Base-by-base conservation (phyloP, 2,329 filamentous ascomycete genomes). In the Penicillium brasilianum region DNA sequence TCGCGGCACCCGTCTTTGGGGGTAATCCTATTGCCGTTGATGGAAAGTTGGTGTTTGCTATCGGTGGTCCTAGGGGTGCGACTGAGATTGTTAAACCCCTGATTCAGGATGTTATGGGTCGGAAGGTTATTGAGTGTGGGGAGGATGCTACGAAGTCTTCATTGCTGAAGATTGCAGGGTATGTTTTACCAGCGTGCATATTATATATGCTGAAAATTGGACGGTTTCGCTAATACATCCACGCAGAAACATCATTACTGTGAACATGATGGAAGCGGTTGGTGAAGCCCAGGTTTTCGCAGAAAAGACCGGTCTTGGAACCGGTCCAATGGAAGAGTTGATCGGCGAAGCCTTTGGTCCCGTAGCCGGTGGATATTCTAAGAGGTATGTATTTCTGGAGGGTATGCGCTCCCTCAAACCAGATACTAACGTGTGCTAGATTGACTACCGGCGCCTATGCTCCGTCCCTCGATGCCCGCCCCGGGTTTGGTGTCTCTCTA, bases 211-310 rank as follows among this genome's bases (percentile, higher is more conserved):
- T 51, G 32, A 20, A 6, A 2, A 5, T 20, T 25, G 25, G 18
- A 2, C 10, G 25, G 3, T 28, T 18, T 13, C 3, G 6, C 36
- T 53, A 28, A 39, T 13, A 14, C 30, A 13, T 22, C 7, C 13
- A 13, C n/a, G 4, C 50, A 77, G 75, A 25, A 81, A 81, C 58
- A 79, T 81, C 39, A 69, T 80, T 36, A 79, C 77, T 4, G 72
- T 79, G 7, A 76, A 74, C 50, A 68, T 82, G 71, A 79, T 82
- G 73, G 79, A 82, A 69, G 76, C 78, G 14, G 77, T 82, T 46
- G 75, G 77, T 4, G 80, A 82, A 65, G 76, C 77, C 1, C 80
- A 81, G 61, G 79, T 82, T 34, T 81, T 82, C 57, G 80, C 79
- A 16, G 79, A 81, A 61, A 76, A 78, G 66, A 80, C 77, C 3